A percentile compares a stretch with the other conserved stretches of the same genome.
These are phyloP conservation scores for Catunica adiposa DNA, from an alignment of 2,329 filamentous ascomycete genomes.

Conservation along the genomic window DNA sequence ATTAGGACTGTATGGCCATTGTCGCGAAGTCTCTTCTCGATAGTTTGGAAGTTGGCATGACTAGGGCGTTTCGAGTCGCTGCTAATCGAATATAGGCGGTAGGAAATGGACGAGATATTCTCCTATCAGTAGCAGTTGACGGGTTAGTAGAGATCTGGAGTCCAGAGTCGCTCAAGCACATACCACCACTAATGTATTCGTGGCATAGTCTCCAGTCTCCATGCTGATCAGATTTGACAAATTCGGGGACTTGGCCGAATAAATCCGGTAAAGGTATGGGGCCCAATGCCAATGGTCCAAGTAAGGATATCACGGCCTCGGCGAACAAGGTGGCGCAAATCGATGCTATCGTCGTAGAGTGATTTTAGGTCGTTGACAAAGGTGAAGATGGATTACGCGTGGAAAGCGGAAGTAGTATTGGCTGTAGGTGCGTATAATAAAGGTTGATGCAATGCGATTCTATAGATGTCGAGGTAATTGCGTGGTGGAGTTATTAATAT, in stretches of 20 bases:
- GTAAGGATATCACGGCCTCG: no score
- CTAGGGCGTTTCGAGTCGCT: conserved; percentile 29
- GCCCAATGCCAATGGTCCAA: no score
- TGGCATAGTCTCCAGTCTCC: conserved; percentile 47
- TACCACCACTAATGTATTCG: conserved; percentile 43
- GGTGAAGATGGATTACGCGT: no score
- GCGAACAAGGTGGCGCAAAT: no score
- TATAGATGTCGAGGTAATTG: neutral
- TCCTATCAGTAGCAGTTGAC: conserved; percentile 26
- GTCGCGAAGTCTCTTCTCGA: conserved; percentile 34
- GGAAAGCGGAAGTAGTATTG: no score
- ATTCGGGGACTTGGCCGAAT: neutral
- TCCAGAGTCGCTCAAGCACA: conserved; percentile 18
- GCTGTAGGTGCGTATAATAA: no score
- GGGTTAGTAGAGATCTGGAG: neutral
- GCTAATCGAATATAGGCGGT: conserved; percentile 36
- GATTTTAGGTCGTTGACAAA: no score
- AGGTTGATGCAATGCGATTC: neutral
- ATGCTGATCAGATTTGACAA: conserved; percentile 28
- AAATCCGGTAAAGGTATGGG: neutral
- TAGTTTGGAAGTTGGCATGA: conserved; percentile 30
- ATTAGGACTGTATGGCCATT: conserved; percentile 38
- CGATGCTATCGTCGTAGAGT: no score
- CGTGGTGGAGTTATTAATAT: neutral
- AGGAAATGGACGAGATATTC: conserved; percentile 38